Conservation (phyloP, 306 rosid genomes). For the cucumber (Cucumis sativus) region Cucumber_9930_V3 NC_026657.2:2965501-2966000, state of each 20-base stretch:
- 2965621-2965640: not conserved
- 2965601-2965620: not conserved
- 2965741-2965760: conserved; percentile 12
- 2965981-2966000: too few species aligned
- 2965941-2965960: too few species aligned
- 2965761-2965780: conserved; percentile 25
- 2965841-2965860: not conserved
- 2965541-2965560: not conserved
- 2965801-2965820: conserved; percentile 2
- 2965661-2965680: not conserved
- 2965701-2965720: not conserved
- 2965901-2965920: not conserved
- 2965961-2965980: too few species aligned
- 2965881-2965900: not conserved
- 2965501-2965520: not conserved
- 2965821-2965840: conserved; percentile 1
- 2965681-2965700: not conserved
- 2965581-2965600: not conserved
- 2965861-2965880: not conserved
- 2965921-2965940: too few species aligned
- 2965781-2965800: conserved; percentile 12
- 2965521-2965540: not conserved
- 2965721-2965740: conserved; percentile 5
- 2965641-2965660: not conserved
- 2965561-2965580: not conserved